Evolutionary conservation across 169 alveolate species (phyloP).

Genomic region (Plasmodium vivax): DNA sequence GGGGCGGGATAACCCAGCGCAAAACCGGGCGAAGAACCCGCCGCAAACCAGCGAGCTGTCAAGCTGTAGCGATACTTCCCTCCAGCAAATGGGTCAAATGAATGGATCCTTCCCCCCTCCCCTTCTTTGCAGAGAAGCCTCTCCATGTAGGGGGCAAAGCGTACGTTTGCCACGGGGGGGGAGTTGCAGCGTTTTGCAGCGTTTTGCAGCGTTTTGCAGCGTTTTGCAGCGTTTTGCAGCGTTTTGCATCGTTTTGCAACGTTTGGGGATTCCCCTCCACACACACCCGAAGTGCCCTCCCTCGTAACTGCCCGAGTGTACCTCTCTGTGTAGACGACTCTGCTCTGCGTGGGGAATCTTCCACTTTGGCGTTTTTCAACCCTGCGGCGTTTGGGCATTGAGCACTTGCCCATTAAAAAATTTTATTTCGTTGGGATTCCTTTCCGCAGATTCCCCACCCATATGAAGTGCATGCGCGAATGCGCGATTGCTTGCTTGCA

Average conservation of each 20-base stretch:
- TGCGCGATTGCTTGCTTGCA: background rate
- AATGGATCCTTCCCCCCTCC: background rate
- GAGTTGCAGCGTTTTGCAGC: background rate
- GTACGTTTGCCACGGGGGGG: background rate
- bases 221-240: no score
- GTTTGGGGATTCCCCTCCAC: background rate
- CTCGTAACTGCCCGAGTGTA: background rate
- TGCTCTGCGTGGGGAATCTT: background rate
- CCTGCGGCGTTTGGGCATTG: background rate
- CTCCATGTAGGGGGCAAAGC: background rate
- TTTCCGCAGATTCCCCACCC: background rate
- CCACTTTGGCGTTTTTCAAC: no score
- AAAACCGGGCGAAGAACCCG: background rate
- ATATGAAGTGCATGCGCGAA: background rate
- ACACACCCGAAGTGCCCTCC: background rate
- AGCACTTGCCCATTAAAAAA: background rate
- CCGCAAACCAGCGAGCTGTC: background rate
- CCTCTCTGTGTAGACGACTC: background rate
- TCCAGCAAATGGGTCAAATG: background rate
- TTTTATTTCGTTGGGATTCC: background rate
- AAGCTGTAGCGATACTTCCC: background rate
- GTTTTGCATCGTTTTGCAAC: no score
- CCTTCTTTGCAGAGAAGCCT: background rate
- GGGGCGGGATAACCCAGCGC: background rate
- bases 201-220: no score